phyloP scores from a whole-genome alignment of 306 rosid genomes.

The Astragalus membranaceus region DNA sequence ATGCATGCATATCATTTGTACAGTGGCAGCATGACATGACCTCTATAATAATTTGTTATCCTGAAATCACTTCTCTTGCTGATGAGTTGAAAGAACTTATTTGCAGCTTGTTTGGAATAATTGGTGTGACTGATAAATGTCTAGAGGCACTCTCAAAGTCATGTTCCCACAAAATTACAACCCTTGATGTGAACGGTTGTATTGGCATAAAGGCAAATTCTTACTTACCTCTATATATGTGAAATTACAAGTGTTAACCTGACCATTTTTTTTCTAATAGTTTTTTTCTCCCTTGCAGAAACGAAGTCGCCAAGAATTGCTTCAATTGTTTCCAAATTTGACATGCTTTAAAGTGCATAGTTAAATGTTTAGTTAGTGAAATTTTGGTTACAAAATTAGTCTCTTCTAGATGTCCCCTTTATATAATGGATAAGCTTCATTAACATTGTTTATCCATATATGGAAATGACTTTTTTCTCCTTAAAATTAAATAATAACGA shows the following conservation, averaged over 20 bases:
- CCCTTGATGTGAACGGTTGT: conserved; percentile 90
- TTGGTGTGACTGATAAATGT: conserved; percentile 72
- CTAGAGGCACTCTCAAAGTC: conserved; percentile 63
- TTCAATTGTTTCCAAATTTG: conserved; percentile 59
- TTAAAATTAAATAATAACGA: no score
- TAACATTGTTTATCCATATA: no score
- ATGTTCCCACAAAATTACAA: conserved; percentile 50
- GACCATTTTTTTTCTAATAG: conserved; percentile 3
- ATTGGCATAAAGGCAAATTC: conserved; percentile 70
- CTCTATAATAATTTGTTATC: neutral
- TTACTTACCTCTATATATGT: neutral
- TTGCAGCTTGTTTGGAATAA: conserved; percentile 82
- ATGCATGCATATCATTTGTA: neutral
- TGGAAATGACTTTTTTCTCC: no score
- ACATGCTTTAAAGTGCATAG: conserved; percentile 87
- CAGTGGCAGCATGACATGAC: neutral
- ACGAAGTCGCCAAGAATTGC: conserved; percentile 67
- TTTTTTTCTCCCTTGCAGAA: conserved; percentile 36
- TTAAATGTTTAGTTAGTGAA: conserved; percentile 21
- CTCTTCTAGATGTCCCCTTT: neutral
- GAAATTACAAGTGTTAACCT: neutral
- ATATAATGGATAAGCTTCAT: no score
- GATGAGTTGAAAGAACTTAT: conserved; percentile 9
- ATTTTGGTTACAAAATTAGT: conserved; percentile 11
- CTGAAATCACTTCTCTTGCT: neutral